Conservation (phyloP, 1,284 basidiomycete species). For the Neolentinus lepideus region DNA sequence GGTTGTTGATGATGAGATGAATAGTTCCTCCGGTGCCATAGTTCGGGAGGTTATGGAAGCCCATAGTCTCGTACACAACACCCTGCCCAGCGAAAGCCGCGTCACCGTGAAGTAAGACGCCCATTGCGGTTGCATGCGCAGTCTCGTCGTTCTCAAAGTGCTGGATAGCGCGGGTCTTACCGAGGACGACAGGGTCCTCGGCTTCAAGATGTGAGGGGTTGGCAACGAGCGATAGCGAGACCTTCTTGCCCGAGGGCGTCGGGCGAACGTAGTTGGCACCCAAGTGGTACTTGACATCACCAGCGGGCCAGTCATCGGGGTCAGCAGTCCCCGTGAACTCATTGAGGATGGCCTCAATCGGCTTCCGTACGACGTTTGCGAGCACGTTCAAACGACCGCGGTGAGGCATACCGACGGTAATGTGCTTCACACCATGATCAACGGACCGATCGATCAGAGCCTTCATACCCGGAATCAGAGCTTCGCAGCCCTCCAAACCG, state of each 20-base stretch:
- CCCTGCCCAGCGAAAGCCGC: conserved; percentile 99
- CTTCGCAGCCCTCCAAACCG: conserved; percentile 97
- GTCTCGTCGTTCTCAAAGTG: conserved; percentile 88
- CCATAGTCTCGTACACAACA: conserved; percentile 99
- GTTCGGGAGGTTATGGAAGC: conserved; percentile 91
- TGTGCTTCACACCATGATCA: conserved; percentile 90
- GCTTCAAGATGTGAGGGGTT: conserved; percentile 99
- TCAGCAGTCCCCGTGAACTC: conserved; percentile 82
- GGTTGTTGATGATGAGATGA: conserved; percentile 99
- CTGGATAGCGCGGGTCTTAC: conserved; percentile 96
- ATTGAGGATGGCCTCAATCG: conserved; percentile 96
- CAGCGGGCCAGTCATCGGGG: conserved; percentile 76
- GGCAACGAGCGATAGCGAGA: conserved; percentile 94
- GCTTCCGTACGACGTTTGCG: conserved; percentile 98
- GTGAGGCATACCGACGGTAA: conserved; percentile 99
- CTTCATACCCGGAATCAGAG: conserved; percentile 99
- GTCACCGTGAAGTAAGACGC: conserved; percentile 94
- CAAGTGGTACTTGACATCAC: conserved; percentile 99
- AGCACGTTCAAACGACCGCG: conserved; percentile 97
- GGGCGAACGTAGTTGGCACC: conserved; percentile 99
- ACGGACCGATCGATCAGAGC: conserved; percentile 97
- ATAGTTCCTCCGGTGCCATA: conserved; percentile 98
- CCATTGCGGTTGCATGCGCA: conserved; percentile 81
- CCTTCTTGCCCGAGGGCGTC: conserved; percentile 97
- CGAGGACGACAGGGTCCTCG: conserved; percentile 95